Base-by-base conservation (phyloP, 2,329 filamentous ascomycete species). In the Fusarium algeriense region DNA sequence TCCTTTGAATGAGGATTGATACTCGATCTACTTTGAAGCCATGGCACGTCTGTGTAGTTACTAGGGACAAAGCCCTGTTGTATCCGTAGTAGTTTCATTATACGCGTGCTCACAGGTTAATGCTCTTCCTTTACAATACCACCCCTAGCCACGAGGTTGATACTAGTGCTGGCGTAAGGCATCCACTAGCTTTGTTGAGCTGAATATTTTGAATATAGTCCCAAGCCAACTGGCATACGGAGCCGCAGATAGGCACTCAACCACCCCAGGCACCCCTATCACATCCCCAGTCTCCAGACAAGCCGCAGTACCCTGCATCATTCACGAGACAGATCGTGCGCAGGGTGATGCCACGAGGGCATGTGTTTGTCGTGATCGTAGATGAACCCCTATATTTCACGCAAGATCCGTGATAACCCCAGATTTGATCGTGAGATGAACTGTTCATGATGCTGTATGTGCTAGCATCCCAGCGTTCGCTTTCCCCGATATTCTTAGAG, bases 281-380 rank as follows among this genome's bases (percentile, higher is more conserved):
- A 58, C 58, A 57, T 56, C 54, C 50, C 32, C 32, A 45, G 38
- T 59, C 54, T 46, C 40, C 41, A 38, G 30, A 34, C 49, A 41
- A 60, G 43, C 37, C 43, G 40, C 38, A 37, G 49, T 44, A 53
- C 67, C 68, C 70, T 69, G 64, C 59, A 71, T 69, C 54, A 43
- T 48, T 73, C 34, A 58, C 17, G 57, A 67, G 62, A 61, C 49
- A 64, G 52, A 67, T 65, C 55, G 54, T 67, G 70, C 44, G 60
- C 67, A 66, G 60, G 67, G 67, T 68, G 67, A 70, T 72, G 56
- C 68, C 65, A 67, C 62, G 49, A 50, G 54, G 50, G 61, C 70
- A 66, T 55, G 56, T 66, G 63, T 43, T 54, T 44, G 38, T 50
- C 40, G 55, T 64, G 45, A 66, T 70, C 32, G 56, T 60, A 70